Base-by-base conservation (phyloP, 2,329 filamentous ascomycete genomes). In the Alternaria arborescens region DNA sequence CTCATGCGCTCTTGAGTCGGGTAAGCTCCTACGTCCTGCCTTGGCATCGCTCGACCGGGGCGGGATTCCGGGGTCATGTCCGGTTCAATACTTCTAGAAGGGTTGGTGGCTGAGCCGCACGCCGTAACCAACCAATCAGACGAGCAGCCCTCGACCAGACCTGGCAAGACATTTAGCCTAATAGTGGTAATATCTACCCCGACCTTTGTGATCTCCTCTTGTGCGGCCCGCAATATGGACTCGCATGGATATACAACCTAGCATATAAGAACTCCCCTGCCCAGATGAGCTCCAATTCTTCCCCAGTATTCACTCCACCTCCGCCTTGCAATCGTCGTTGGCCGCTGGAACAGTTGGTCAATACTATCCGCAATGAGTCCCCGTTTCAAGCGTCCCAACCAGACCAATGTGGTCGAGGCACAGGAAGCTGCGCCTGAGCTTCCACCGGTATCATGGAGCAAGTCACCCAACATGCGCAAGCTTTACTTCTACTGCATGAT, bases 401-500 rank as follows among this genome's bases (percentile, higher is more conserved):
- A 62, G 48, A 12, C 51, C 42, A 50, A n/a, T 55, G 52, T 62
- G 59, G 50, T 65, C 59, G 59, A 65, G 55, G 62, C 62, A 58
- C 62, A 62, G 60, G 60, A 60, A 55, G 62, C 60, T 55, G 60
- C 60, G 36, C 38, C 38, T 20, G n/a, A 8, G 38, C 38, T 40
- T 40, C 38, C 38, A 40, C n/a, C 38, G 4, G 38, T 40, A 1
- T 40, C 38, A 40, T 40, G 38, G 38, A 40, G 38, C 38, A 40
- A 40, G n/a, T 40, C 38, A 11, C 38, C 38, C 38, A 40, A 40
- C 38, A 40, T 40, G 38, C 78, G 85, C 71, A 83, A 83, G 76
- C 79, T 87, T 7, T 87, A 87, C 77, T 83, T 84, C 66, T 85
- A 81, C 67, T 80, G 81, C 51, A 74, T 83, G 64, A 74, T 85